Evolutionary conservation across 768 basidiomycete genomes (phyloP), one percentile per base, ranked within the genome.

Genomic region (Terana coerulea): DNA sequence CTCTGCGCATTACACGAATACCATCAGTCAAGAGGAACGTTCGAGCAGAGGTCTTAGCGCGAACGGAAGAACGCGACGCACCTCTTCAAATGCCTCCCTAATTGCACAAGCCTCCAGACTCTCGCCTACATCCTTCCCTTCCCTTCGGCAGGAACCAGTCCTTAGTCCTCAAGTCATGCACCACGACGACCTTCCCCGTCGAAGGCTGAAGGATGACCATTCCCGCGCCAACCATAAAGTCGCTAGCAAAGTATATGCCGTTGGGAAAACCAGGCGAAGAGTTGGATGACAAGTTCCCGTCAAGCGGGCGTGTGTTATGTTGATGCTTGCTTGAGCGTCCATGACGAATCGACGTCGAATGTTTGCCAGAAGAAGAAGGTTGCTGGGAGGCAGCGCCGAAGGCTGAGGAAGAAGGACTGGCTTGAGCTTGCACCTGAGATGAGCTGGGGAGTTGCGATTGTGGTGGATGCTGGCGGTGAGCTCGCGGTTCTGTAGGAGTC

Each of bases 21-120:
- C n/a, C n/a, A n/a, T n/a, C n/a, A n/a, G n/a, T n/a, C n/a, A n/a
- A n/a, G n/a, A n/a, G n/a, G n/a, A n/a, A n/a, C n/a, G n/a, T n/a
- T n/a, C n/a, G n/a, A n/a, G n/a, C n/a, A n/a, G n/a, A n/a, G n/a
- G n/a, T n/a, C n/a, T n/a, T n/a, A n/a, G n/a, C n/a, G n/a, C n/a
- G n/a, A n/a, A n/a, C n/a, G n/a, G 24, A 68, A 33, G 28, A 19
- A 31, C 14, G 5, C n/a, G 10, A 51, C 54, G 41, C 26, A 82
- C 83, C 77, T 86, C 84, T 61, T 86, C 84, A 60, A 82, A 79
- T 3, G 79, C 84, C 66, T 86, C 84, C 39, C 85, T 68, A 34
- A 86, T 63, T 0, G 79, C 84, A 0, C 84, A 62, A 40, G 74
- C 63, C 60, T 85, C 83, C 24, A 85, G 62, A 2, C 74, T 75